A percentile compares a stretch with the other conserved stretches of the same genome.
These are phyloP conservation scores for Fusarium piperis DNA, from an alignment of 2,329 filamentous ascomycete genomes.

Conservation along the genomic window DNA sequence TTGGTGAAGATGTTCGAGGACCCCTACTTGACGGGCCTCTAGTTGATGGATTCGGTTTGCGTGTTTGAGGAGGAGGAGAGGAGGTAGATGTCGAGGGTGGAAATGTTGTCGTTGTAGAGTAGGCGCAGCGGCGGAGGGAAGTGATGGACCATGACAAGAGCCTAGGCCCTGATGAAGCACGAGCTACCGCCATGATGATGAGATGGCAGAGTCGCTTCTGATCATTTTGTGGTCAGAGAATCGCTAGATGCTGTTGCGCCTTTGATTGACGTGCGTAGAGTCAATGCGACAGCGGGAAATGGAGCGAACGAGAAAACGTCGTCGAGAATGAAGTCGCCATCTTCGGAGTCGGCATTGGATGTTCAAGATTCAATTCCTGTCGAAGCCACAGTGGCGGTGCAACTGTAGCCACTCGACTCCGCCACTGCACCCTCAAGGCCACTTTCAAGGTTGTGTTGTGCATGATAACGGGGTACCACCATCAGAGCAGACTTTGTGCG, in stretches of 20 bases:
- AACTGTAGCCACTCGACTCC: neutral
- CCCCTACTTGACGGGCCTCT: neutral
- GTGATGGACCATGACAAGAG: slow-evolving; percentile 19
- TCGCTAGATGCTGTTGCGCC: neutral
- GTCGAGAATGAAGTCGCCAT: slow-evolving; percentile 1
- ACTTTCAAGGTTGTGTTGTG: neutral
- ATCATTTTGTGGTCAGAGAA: slow-evolving; percentile 22
- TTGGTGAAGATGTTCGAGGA: neutral
- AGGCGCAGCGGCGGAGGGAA: slow-evolving; percentile 17
- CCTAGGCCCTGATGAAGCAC: slow-evolving; percentile 20
- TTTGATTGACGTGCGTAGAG: neutral
- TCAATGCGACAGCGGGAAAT: neutral
- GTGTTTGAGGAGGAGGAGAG: neutral
- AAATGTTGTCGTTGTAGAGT: slow-evolving; percentile 16
- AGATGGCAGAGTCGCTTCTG: neutral
- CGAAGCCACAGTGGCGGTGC: slow-evolving; percentile 24
- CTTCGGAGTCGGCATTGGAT: neutral
- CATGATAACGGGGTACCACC: slow-evolving; percentile 19
- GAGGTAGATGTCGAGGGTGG: neutral
- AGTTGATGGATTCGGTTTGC: neutral
- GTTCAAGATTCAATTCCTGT: neutral
- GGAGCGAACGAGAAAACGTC: neutral
- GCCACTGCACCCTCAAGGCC: neutral
- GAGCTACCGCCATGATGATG: slow-evolving; percentile 41
- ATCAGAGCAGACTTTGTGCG: neutral